Base-by-base conservation (phyloP, 1,139 yeast species). In the Magnusiomyces sp. region DNA sequence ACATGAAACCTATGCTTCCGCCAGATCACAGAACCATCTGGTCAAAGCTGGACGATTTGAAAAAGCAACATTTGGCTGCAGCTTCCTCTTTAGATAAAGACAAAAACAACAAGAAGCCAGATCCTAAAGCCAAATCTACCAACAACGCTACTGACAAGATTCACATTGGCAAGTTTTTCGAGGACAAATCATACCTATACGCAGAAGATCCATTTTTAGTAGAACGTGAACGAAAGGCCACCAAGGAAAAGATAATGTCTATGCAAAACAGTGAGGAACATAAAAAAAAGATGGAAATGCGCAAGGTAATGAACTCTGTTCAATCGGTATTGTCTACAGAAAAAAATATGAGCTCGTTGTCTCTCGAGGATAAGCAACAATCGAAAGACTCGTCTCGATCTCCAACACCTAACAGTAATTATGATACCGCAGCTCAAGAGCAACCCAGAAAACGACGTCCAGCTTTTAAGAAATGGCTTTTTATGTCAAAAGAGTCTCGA, bases 1-100 rank as follows among this genome's bases (percentile, higher is more conserved):
- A 87, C 62, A 68, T 90, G 69, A 87, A 85, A 58, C 82, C 89
- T 89, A 82, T 88, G 59, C 72, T 92, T 23, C 97, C 97, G 0
- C 79, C 83, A 4, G 80, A 83, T 32, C 95, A 88, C 62, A 79
- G 87, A 55, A 77, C 77, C 47, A 72, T 87, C 40, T 92, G 97
- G 97, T 66, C 73, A 17, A 79, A 76, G 38, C 67, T 92, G 52
- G 95, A 86, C 52, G 71, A 68, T 5, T 77, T 75, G 50, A 71
- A 66, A 51, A 58, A 57, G 38, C 61, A 43, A 39, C 46, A 43
- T 34, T n/a, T 43, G 32, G 39, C 46, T 4, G 38, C 20, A 3
- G 19, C 64, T 4, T 50, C 53, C 19, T 56, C 55, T 2, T 52
- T 47, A 4, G 55, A 51, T 23, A 29, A 27, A 16, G 58, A 53